Conservation (phyloP, 73 alveolate genomes). For the Effrenium voratum region DNA sequence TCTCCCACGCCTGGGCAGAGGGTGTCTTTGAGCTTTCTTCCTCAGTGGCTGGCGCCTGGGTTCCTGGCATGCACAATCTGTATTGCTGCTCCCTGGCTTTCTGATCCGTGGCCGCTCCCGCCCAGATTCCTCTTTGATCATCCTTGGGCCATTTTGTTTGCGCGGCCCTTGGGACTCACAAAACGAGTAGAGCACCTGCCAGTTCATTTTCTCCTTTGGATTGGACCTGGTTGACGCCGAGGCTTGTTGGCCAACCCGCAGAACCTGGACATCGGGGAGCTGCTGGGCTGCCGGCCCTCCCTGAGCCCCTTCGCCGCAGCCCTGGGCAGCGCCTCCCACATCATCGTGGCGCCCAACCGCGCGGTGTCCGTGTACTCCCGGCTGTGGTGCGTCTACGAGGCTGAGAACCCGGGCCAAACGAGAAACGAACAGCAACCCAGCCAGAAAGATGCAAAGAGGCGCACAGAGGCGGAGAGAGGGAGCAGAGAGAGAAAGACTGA, state of each 20-base stretch:
- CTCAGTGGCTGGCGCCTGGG: not conserved
- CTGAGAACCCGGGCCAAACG: no score
- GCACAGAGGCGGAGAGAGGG: no score
- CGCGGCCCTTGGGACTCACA: no score
- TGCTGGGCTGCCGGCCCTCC: not conserved
- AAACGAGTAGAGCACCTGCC: no score
- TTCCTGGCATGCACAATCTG: not conserved
- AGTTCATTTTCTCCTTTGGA: no score
- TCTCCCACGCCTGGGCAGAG: conserved; percentile 26
- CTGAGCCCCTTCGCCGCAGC: conserved; percentile 25
- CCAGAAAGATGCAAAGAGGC: no score
- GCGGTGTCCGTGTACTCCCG: conserved; percentile 7
- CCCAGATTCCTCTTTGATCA: no score
- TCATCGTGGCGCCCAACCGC: conserved; percentile 9
- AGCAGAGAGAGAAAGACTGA: no score
- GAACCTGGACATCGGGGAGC: conserved; percentile 7
- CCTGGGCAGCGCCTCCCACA: not conserved
- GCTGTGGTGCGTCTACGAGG: not conserved
- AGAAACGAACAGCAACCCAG: no score
- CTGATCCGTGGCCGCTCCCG: no score
- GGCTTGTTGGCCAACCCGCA: conserved; percentile 30
- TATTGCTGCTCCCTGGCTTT: not conserved
- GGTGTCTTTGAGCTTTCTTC: not conserved
- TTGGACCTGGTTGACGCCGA: not conserved
- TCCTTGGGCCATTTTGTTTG: no score